Evolutionary conservation across 108 stramenopile genomes (phyloP), one percentile per base, ranked within the genome.

Genomic region (Skeletonema costatum): DNA sequence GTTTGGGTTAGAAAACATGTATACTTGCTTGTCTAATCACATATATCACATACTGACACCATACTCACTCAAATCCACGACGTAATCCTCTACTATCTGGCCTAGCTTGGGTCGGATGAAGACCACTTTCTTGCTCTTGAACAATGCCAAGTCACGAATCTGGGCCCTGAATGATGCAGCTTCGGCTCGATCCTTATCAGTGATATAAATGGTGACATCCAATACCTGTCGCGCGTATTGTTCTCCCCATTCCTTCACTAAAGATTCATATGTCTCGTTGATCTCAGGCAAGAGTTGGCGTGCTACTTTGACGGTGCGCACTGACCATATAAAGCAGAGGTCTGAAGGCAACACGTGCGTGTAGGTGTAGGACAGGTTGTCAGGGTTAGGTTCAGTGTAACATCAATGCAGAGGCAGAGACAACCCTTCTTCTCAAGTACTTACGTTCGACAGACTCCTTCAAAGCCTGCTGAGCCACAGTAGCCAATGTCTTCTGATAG

Each of bases 221-320:
- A 81, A 82, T 16, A 79, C 81, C 39, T 86, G 35, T 21, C 14
- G 29, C 7, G 85, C 81, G 41, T 70, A 48, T 39, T 86, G 58
- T 17, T 75, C 19, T 9, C 85, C 85, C 85, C 81, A 82, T 53
- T 63, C 39, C 12, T 31, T 44, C 3, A 82, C 81, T 14, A 86
- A 64, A 12, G 41, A 17, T 29, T 86, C 70, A 68, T 73, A 83
- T 2, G 58, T 21, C 32, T 51, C 32, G 3, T 66, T 30, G 63
- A 86, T 86, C 30, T 78, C 77, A n/a, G 85, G 85, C 5, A 83
- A 30, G 29, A 83, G 38, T 31, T 68, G 42, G 31, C 77, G 69
- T 1, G 77, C 79, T 44, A 78, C 64, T 17, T 70, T 70, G 25
- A 80, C 82, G n/a, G 74, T 77, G 32, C 79, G 68, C 7, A 75